Evolutionary conservation across 306 rosid species (phyloP), one percentile per base, ranked within the genome.

Genomic region (Argentina anserina): DNA sequence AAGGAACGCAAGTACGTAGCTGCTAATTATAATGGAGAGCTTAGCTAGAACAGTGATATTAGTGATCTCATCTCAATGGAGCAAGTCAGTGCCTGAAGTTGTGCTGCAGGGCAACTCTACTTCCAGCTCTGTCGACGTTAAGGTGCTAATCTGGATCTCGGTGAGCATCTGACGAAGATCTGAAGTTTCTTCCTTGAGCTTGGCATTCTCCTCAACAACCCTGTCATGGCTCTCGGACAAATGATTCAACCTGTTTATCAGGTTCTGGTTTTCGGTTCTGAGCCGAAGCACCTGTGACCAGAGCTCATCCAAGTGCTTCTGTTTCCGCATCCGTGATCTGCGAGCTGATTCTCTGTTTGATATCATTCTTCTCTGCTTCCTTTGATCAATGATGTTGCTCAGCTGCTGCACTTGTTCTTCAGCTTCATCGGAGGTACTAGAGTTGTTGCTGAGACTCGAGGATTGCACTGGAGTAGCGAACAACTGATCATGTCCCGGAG

Each of bases 291-390:
- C 92, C 82, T 87, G 97, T 0, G 90, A 88, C 92, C 93, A 89
- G 0, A 92, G 87, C 70, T 92, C 97, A 52, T 89, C 96, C 21
- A 89, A 70, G 76, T 92, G 97, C 40, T 80, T 89, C 62, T 92
- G 97, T 64, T 92, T 92, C 84, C 97, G 79, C 97, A 91, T 91
- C 82, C 97, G 63, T 3, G 97, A 91, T 53, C 97, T 78, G 28
- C 97, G 69, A 3, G 97, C 97, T 0, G 97, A 92, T 79, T 92
- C 97, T 71, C 97, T 52, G 76, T 92, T 92, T 0, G 97, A 92
- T 75, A 92, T 89, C 97, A 92, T 92, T 59, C 97, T 46, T 53
- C 96, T 29, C 74, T 85, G 92, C 67, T 83, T 88, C 84, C 97
- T 79, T n/a, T 89, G 90, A 1, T 92, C 90, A 70, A 91, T 80